These are phyloP conservation scores for Raffaelea deltoideospora DNA, from an alignment of 2,329 filamentous ascomycete species.

Conservation along the genomic window DNA sequence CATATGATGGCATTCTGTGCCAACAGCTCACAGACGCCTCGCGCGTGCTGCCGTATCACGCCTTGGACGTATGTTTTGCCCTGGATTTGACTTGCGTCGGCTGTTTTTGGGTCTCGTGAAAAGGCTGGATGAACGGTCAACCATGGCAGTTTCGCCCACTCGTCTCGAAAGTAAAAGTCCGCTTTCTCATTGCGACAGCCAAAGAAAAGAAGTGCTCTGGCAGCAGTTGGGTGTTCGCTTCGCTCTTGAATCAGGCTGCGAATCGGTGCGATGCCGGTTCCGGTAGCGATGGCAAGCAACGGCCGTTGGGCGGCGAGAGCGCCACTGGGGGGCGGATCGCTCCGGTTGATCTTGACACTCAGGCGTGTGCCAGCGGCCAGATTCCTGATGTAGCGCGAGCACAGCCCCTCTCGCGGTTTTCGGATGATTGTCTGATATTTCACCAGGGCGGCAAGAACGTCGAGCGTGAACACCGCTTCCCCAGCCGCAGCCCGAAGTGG, in stretches of 20 bases:
- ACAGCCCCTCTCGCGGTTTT: conserved; percentile 71
- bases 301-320: conserved; percentile 30
- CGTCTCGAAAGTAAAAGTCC: conserved; percentile 70
- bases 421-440: conserved; percentile 82
- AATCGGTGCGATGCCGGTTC: conserved; percentile 77
- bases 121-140: conserved; percentile 29
- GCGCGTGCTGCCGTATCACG: conserved; percentile 28
- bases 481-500: background rate
- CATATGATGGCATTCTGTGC: conserved; percentile 28
- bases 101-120: conserved; percentile 24
- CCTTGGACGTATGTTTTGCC: conserved; percentile 43
- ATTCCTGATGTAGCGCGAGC: conserved; percentile 67
- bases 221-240: conserved; percentile 12
- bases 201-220: conserved; percentile 53
- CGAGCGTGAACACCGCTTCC: conserved; percentile 23
- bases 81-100: background rate
- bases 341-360: conserved; percentile 41
- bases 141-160: conserved; percentile 42
- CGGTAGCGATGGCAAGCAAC: conserved; percentile 65
- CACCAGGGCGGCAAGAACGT: conserved; percentile 74
- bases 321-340: conserved; percentile 27
- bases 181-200: conserved; percentile 60
- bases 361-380: conserved; percentile 44
- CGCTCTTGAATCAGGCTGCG: conserved; percentile 69
- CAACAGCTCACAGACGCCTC: conserved; percentile 21